Base-by-base conservation (phyloP, 179 eudicot species). In the Actinidia polygama region DNA sequence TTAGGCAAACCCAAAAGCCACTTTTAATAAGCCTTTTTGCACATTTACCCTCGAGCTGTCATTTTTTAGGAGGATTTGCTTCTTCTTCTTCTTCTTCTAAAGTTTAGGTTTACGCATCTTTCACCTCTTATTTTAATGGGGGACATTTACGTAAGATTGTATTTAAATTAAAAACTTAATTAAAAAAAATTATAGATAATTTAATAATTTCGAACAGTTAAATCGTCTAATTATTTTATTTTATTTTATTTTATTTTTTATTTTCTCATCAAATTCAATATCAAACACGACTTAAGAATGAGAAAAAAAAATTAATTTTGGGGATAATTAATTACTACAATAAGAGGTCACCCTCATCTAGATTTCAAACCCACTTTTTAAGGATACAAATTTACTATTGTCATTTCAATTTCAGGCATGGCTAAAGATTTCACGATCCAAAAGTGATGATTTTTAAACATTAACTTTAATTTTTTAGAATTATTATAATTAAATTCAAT, bases 1-100 rank as follows among this genome's bases (percentile, higher is more conserved):
- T 83, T 78, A 57, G 82, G 81, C 58, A 19, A 58, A n/a, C 71
- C 36, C 23, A 47, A 78, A 54, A 75, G 76, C 71, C 78, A 69
- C 58, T 78, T 78, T 24, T 7, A 19, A 40, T 30, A 53, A 10
- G 10, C 19, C 23, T 30, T 67, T 66, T 79, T 68, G 4, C 12
- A 55, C 16, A 11, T 61, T 74, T 51, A 46, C 40, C 21, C 40
- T 7, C 5, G 14, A 67, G 46, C 36, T 15, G n/a, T 67, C 72
- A 12, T 67, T 11, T 14, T 67, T 30, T 30, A 15, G 47, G 72
- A 12, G 72, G 72, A 67, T 6, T 26, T 15, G 44, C 26, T 19
- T 19, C 55, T 23, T 9, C 7, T 16, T 21, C 14, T 10, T 30
- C 54, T 18, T 15, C 49, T 16, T 21, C 40, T 24, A n/a, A 61